Base-by-base conservation (phyloP, 306 rosid genomes). In the Nissolia schottii region DNA sequence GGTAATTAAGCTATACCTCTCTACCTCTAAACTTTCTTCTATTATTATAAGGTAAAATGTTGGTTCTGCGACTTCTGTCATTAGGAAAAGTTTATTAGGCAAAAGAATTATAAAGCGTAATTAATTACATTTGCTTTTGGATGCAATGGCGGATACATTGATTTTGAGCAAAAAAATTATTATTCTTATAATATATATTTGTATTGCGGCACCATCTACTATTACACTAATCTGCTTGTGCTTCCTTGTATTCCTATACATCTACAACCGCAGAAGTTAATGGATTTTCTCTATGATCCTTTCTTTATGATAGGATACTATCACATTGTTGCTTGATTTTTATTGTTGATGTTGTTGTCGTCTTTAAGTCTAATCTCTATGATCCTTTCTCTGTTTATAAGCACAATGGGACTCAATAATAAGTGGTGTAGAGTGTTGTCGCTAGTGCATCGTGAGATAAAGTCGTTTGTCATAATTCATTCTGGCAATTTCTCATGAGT, bases 1-100 rank as follows among this genome's bases (percentile, higher is more conserved):
- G 96, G 98, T 88, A 70, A 71, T 66, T 50, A 31, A 14, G 28
- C 22, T 48, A 4, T 37, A 1, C 51, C 19, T 6, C 38, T 6
- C 19, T 57, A 34, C 2, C 41, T 41, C 15, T 8, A 49, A 35
- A 8, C 27, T 31, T 20, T 37, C 43, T 35, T 62, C 19, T 35
- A 31, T 37, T 35, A 31, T 37, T 48, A 16, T 48, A 34, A 22
- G 10, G 34, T 58, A n/a, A 14, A 61, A 31, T 25, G 53, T 31
- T 35, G 48, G 16, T 64, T 23, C 22, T 24, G 49, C 28, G n/a
- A 6, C 0, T n/a, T n/a, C n/a, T 16, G 55, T 7, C 73, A 31
- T 66, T 15, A n/a, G 51, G 8, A 7, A 45, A 45, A n/a, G 9
- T 3, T 41, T 49, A 49, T 29, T 18, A 20, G 19, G 10, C 27